Evolutionary conservation across 2,329 filamentous ascomycete genomes (phyloP).

Genomic region (Trichophyton schoenleinii): DNA sequence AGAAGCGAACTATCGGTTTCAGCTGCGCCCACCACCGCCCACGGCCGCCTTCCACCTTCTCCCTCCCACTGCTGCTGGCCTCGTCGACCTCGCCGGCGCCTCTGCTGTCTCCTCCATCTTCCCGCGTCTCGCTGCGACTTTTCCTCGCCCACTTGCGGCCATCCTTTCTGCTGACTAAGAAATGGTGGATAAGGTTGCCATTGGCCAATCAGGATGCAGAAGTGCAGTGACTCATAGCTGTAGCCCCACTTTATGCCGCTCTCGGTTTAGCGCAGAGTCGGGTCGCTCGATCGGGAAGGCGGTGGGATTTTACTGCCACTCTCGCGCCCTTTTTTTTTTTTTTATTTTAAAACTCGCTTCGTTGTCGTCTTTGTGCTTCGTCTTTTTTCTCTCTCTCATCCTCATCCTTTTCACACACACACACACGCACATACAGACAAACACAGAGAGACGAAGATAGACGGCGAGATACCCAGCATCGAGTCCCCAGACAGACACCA

Average conservation of each 20-base stretch:
- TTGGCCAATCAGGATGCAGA: slow-evolving; percentile 18
- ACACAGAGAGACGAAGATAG: background rate
- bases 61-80: background rate
- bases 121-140: background rate
- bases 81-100: background rate
- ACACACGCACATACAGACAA: background rate
- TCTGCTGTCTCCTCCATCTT: background rate
- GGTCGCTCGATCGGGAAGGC: slow-evolving; percentile 18
- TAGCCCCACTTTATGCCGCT: slow-evolving; percentile 7
- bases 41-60: background rate
- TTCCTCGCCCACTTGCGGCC: background rate
- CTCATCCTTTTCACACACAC: slow-evolving; percentile 2
- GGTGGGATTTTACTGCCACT: slow-evolving; percentile 2
- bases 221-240: slow-evolving; percentile 25
- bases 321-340: slow-evolving; percentile 12
- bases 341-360: background rate
- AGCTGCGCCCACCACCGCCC: background rate
- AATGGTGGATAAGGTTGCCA: background rate
- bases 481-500: background rate
- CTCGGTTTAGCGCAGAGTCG: slow-evolving; percentile 13
- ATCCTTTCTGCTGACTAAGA: background rate
- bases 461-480: background rate
- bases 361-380: slow-evolving; percentile 11
- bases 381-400: slow-evolving; percentile 12
- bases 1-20: background rate